Conservation (phyloP, 106 monocot genomes). For the Acanthochlamys bracteata region DNA sequence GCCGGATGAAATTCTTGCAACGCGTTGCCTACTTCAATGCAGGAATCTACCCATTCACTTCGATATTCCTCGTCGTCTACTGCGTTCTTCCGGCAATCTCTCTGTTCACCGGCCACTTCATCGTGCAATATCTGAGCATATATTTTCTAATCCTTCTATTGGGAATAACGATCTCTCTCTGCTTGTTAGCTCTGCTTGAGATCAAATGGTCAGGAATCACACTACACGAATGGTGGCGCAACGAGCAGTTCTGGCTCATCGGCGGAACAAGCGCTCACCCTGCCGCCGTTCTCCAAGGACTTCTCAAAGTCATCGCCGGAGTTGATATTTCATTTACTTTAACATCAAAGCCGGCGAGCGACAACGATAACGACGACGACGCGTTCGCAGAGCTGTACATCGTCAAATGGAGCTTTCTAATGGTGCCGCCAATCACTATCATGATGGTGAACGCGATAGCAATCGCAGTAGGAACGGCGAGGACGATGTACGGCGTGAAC, state of each 20-base stretch:
- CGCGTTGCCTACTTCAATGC: conserved; percentile 84
- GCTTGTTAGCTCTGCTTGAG: conserved; percentile 79
- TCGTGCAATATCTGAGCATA: conserved; percentile 60
- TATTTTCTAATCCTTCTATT: conserved; percentile 67
- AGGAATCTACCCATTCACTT: conserved; percentile 93
- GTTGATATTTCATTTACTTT: conserved; percentile 91
- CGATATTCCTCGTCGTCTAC: conserved; percentile 75
- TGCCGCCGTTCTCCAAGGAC: conserved; percentile 81
- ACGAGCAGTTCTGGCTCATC: conserved; percentile 99
- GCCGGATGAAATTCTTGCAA: conserved; percentile 88
- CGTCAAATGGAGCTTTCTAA: conserved; percentile 87
- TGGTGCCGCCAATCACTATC: conserved; percentile 92
- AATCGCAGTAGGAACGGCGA: conserved; percentile 56
- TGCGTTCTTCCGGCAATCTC: conserved; percentile 84
- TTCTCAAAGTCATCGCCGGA: conserved; percentile 83
- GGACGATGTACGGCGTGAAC: conserved; percentile 76
- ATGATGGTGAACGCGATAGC: conserved; percentile 95
- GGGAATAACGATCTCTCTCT: conserved; percentile 65
- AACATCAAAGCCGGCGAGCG: conserved; percentile 63
- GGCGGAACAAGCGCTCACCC: conserved; percentile 96
- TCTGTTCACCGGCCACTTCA: conserved; percentile 87
- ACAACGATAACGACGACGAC: conserved; percentile 48
- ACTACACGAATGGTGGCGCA: conserved; percentile 95
- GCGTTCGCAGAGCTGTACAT: conserved; percentile 65
- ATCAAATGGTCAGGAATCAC: conserved; percentile 92